Evolutionary conservation across 805 yeast genomes (phyloP), one percentile per base, ranked within the genome.

Genomic region (Ogataea kodamae): DNA sequence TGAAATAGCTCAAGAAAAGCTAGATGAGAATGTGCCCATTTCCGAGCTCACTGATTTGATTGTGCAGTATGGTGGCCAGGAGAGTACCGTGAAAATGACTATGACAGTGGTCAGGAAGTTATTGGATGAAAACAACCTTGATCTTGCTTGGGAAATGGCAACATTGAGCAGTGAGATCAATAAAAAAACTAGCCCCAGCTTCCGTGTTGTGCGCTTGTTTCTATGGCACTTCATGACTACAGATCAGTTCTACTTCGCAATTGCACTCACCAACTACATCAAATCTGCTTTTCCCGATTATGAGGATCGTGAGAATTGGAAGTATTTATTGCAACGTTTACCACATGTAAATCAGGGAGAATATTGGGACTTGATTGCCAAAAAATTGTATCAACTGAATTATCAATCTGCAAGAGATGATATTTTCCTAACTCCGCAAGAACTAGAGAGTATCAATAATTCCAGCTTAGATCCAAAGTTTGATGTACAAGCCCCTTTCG

Each of bases 291-390:
- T 11, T 21, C 40, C 40, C 5, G 25, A 25, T 10, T 36, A 26
- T 18, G 42, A 43, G 21, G 43, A 35, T 19, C 34, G 12, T 9
- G 25, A 33, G 5, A 35, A 29, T 17, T 40, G 44, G 40, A 25
- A 20, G 24, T 29, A 19, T 26, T 22, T 37, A 22, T 13, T 35
- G 9, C 26, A 29, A 18, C 10, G 35, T 11, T 13, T 43, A 5
- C 11, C 19, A 1, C 22, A 34, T 9, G 14, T 29, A 18, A 15
- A 23, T 8, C 23, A 22, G 10, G 30, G 35, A 15, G 33, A 29
- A 16, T 11, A 43, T 20, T 43, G 47, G 47, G 37, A 31, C 17
- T 25, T 43, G 14, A 22, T 43, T 6, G 42, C 45, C 10, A 43
- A 37, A 25, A 33, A 37, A 20, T 28, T 43, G 13, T 40, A 37